These are phyloP conservation scores for Hortiboletus flavorubellus DNA, from an alignment of 768 basidiomycete genomes.

Conservation along the genomic window DNA sequence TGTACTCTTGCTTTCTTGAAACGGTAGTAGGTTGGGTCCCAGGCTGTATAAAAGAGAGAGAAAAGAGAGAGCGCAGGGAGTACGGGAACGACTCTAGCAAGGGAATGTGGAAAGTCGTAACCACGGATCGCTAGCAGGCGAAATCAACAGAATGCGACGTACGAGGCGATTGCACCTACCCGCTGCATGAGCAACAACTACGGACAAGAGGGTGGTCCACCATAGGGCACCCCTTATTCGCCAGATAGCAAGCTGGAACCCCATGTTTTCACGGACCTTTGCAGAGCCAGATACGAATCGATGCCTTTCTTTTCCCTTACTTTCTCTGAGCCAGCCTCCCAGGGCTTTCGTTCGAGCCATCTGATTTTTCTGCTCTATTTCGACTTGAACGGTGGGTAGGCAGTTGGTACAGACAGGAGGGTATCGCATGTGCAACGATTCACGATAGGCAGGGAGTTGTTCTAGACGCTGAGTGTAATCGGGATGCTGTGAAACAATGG, in stretches of 20 bases:
- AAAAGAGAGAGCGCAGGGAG: conserved; percentile 50
- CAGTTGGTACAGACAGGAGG: conserved; percentile 83
- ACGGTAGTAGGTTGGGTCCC: conserved; percentile 80
- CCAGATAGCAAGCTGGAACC: conserved; percentile 62
- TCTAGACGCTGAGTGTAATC: conserved; percentile 63
- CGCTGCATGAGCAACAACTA: conserved; percentile 39
- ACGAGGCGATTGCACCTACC: conserved; percentile 38
- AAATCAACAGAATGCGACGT: not conserved
- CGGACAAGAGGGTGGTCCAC: conserved; percentile 44
- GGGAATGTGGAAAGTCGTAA: conserved; percentile 16
- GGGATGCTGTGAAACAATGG: conserved; percentile 53
- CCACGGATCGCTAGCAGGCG: conserved; percentile 19
- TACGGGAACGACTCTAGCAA: conserved; percentile 31
- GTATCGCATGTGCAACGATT: conserved; percentile 75
- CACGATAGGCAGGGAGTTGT: conserved; percentile 66
- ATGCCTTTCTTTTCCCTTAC: conserved; percentile 59
- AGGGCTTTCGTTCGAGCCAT: conserved; percentile 80
- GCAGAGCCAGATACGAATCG: conserved; percentile 43
- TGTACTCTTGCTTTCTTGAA: conserved; percentile 59
- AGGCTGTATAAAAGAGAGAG: conserved; percentile 76
- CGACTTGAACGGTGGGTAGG: conserved; percentile 75
- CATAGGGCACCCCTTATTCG: conserved; percentile 66
- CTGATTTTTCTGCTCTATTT: conserved; percentile 71
- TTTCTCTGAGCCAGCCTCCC: conserved; percentile 64
- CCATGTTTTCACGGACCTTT: conserved; percentile 42